These are phyloP conservation scores for Phragmites australis DNA, from an alignment of 176 grass and related monocot species.

Conservation along the genomic window DNA sequence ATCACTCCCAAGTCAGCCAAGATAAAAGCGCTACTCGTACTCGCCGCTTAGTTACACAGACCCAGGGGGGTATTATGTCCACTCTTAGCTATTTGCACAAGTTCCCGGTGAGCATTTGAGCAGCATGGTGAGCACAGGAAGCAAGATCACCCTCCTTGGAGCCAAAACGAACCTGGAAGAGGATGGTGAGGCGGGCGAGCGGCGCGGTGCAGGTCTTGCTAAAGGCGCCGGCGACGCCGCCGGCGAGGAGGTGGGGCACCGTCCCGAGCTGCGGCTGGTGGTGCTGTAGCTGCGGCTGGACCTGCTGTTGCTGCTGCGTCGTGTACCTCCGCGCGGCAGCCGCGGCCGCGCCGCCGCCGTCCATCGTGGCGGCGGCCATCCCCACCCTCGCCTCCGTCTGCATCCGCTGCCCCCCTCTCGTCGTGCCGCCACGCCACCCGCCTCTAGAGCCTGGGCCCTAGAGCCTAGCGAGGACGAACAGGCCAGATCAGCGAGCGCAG, in stretches of 20 bases:
- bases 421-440: neutral
- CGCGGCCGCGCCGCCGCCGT: conserved; percentile 46
- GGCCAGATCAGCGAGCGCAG: conserved; percentile 34
- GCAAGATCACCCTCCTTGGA: neutral
- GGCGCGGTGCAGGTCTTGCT: conserved; percentile 99
- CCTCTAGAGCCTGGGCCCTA: conserved; percentile 27
- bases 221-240: conserved; percentile 81
- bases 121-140: neutral
- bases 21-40: neutral
- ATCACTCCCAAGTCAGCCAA: neutral
- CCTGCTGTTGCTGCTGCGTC: conserved; percentile 36
- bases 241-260: conserved; percentile 71
- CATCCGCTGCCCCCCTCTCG: conserved; percentile 38
- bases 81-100: neutral
- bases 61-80: neutral
- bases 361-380: conserved; percentile 60
- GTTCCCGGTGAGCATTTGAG: neutral
- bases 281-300: conserved; percentile 47
- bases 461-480: neutral
- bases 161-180: conserved; percentile 68
- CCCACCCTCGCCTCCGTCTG: conserved; percentile 76
- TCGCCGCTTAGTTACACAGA: neutral
- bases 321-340: conserved; percentile 50
- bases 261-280: conserved; percentile 67
- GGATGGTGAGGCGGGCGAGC: conserved; percentile 89